Evolutionary conservation across 164 flowering plant species (phyloP).

Genomic region (Dillenia suffruticosa): DNA sequence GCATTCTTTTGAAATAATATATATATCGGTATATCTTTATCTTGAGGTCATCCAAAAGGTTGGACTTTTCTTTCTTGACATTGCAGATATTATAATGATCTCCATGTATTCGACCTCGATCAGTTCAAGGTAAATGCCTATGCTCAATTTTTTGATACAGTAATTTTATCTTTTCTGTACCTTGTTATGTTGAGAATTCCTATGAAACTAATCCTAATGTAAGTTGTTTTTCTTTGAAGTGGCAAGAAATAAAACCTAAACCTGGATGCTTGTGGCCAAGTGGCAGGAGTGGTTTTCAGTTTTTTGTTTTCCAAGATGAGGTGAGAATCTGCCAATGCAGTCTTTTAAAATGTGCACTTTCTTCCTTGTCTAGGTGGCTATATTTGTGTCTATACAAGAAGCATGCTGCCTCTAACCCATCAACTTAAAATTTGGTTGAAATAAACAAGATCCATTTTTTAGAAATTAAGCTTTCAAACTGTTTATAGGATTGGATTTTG

Average conservation of each 20-base stretch:
- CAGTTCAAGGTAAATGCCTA: constrained; percentile 68
- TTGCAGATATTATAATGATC: constrained; percentile 85
- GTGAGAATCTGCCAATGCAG: constrained; percentile 25
- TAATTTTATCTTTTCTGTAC: neutral
- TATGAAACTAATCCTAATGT: constrained; percentile 9
- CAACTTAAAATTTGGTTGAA: too few species aligned
- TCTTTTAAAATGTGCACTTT: too few species aligned
- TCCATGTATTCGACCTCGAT: constrained; percentile 88
- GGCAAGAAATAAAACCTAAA: constrained; percentile 95
- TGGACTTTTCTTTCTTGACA: constrained; percentile 3
- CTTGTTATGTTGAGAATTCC: neutral
- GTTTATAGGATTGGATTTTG: too few species aligned
- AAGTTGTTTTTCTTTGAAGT: constrained; percentile 37
- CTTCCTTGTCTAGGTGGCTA: too few species aligned
- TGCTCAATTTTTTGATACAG: neutral
- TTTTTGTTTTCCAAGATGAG: constrained; percentile 92
- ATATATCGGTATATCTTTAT: constrained; percentile 2
- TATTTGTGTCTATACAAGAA: too few species aligned
- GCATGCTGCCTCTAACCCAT: too few species aligned
- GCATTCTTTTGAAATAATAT: neutral
- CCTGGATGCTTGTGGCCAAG: constrained; percentile 98
- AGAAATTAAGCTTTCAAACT: too few species aligned
- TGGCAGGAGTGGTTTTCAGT: constrained; percentile 93
- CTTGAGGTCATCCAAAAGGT: constrained; percentile 3
- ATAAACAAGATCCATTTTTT: too few species aligned